phyloP scores from a whole-genome alignment of 75 land plant species.

The Pinus taeda region DNA sequence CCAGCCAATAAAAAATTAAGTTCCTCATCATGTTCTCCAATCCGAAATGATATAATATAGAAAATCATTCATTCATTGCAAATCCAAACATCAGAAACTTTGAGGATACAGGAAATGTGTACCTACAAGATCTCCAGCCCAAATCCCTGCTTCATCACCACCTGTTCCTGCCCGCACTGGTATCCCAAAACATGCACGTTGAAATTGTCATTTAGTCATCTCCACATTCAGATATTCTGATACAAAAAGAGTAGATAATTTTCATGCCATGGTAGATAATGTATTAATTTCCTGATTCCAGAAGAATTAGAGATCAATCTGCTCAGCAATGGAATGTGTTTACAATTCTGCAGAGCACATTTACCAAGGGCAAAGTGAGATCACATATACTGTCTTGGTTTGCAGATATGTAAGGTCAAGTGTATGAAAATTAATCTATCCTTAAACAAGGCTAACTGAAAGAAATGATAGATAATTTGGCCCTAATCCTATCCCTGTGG shows the following conservation, averaged over 20 bases:
- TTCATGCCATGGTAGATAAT: background rate
- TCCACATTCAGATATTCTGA: background rate
- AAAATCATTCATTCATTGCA: too few species aligned
- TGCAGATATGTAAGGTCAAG: background rate
- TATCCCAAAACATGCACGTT: slow-evolving; percentile 1
- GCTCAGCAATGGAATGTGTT: background rate
- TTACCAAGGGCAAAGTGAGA: background rate
- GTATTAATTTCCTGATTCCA: slow-evolving; percentile 1
- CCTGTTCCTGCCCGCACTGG: slow-evolving; percentile 99
- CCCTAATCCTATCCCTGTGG: background rate
- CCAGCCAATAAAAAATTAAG: too few species aligned
- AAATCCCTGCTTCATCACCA: slow-evolving; percentile 98
- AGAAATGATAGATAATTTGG: background rate
- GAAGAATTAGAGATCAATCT: slow-evolving; percentile 6
- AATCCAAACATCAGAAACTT: too few species aligned
- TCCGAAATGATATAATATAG: too few species aligned
- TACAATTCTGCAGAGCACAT: background rate
- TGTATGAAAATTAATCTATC: background rate
- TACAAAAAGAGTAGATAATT: background rate
- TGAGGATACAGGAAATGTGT: slow-evolving; percentile 27
- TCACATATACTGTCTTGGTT: background rate
- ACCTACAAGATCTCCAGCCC: slow-evolving; percentile 99
- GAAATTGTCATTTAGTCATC: background rate
- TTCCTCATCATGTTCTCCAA: too few species aligned
- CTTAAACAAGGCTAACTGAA: background rate